Base-by-base conservation (phyloP, 2,329 filamentous ascomycete species). In the Hirsutella minnesotensis region DNA sequence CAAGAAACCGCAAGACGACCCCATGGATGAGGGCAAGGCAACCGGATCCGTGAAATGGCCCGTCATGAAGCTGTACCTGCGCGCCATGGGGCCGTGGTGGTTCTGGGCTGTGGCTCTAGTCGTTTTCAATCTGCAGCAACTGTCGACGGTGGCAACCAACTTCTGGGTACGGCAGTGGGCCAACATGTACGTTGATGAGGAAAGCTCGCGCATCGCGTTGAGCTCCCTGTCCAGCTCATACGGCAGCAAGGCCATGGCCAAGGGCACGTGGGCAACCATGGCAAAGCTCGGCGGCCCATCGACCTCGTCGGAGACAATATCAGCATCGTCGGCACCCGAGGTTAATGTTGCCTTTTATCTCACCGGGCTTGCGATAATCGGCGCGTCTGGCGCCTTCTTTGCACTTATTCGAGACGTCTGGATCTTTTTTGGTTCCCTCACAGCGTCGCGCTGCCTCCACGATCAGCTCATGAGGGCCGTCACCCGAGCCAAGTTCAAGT, bases 101-200 rank as follows among this genome's bases (percentile, higher is more conserved):
- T 98, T 94, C 66, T 98, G 92, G 92, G 61, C 83, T 39, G 66
- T 85, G 30, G 84, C 89, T 18, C 64, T 80, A 13, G 51, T 80
- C 4, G 81, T 89, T 31, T 96, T 98, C 56, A 72, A 73, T 22
- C 66, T 83, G 37, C 89, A 95, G 58, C 92, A 98, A 59, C 60
- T 95, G 29, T 83, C 84, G 4, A 84, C 84, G 20, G 83, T 96
- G 3, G 86, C 83, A 1, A 94, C 88, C 30, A 95, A 92, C 54
- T 65, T 95, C 40, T 98, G 92, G 92, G 94, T 98, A 54, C 78
- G 86, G 52, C 72, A 90, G 59, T 98, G 92, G 92, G 84, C 90
- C 15, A 94, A 95, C 58, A 83, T 92, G 46, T 96, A 96, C 58
- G 73, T 72, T 44, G 65, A 56, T 46, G 70, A 71, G 40, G 62